Evolutionary conservation across 2,329 filamentous ascomycete genomes (phyloP), one percentile per base, ranked within the genome.

Genomic region (Dactylellina cionopaga): DNA sequence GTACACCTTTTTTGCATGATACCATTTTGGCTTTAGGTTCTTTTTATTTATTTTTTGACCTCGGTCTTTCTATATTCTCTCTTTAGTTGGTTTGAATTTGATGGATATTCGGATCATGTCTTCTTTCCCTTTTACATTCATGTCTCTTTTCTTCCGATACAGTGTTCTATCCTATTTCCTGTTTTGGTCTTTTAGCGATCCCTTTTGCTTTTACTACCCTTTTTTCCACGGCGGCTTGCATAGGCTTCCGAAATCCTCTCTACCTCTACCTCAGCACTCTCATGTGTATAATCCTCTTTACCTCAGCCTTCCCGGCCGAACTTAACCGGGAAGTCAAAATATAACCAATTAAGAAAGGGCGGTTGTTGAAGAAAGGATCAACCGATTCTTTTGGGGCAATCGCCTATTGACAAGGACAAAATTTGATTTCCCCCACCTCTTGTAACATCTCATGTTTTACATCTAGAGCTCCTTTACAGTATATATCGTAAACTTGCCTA

Each of bases 161-260:
- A 15, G 15, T 24, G 5, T 24, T 3, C 39, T 25, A 5, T n/a
- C 11, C 55, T 58, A 22, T 47, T 33, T 71, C 52, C 49, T 63
- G 47, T 43, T 72, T 66, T n/a, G n/a, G n/a, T n/a, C n/a, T n/a
- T 63, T 66, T 47, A 68, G 58, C 63, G 35, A 33, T 47, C 46
- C 46, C 52, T 51, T 62, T 33, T 55, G 29, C 31, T 51, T 55
- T 46, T 66, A 35, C 19, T 29, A 41, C 47, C 60, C 41, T 27
- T 52, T 27, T 68, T 59, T 65, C 55, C 41, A 60, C 22, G 17
- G n/a, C n/a, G n/a, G 29, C 59, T 65, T 52, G 59, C 51, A 15
- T 58, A 44, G 43, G 33, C 44, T 33, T 52, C 27, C 27, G n/a
- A n/a, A n/a, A n/a, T n/a, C 55, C 25, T 46, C 35, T 22, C 24